Evolutionary conservation across 306 rosid genomes (phyloP).

Genomic region (Begonia peltatifolia): DNA sequence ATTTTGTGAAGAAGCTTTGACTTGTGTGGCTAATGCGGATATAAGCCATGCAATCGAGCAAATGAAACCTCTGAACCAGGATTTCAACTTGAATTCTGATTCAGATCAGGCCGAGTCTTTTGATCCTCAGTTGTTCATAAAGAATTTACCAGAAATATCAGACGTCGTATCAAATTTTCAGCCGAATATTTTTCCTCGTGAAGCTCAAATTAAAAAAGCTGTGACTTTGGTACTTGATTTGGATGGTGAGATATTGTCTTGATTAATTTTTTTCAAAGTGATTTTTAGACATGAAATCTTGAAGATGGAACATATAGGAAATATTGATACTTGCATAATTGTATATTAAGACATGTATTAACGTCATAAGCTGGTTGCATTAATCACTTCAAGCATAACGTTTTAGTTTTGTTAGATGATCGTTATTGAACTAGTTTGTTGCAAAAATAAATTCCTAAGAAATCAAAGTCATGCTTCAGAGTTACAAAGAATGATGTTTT

Average conservation of each 20-base stretch:
- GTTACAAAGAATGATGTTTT: too few relatives aligned
- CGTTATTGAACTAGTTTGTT: too few relatives aligned
- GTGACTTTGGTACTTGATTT: constrained; percentile 87
- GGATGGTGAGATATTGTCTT: constrained; percentile 58
- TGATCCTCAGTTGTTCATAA: constrained; percentile 81
- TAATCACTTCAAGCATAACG: too few relatives aligned
- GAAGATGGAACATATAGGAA: too few relatives aligned
- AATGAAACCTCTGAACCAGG: constrained; percentile 53
- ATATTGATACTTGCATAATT: too few relatives aligned
- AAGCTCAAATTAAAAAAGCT: constrained; percentile 40
- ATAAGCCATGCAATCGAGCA: constrained; percentile 65
- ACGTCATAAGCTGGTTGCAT: too few relatives aligned
- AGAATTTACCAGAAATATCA: constrained; percentile 73
- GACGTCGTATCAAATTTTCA: constrained; percentile 55
- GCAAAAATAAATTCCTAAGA: too few relatives aligned
- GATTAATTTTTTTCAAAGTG: too few relatives aligned
- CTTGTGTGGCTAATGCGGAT: constrained; percentile 38
- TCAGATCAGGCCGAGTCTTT: constrained; percentile 62
- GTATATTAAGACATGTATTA: too few relatives aligned
- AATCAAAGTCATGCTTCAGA: too few relatives aligned
- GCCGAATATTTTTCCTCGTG: constrained; percentile 33
- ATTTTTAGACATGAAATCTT: too few relatives aligned
- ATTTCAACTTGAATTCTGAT: constrained; percentile 36
- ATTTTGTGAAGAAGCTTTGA: constrained; percentile 33
- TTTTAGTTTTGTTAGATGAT: too few relatives aligned